phyloP scores from a whole-genome alignment of 129 eudicot genomes.

The Dittrichia graveolens region DNA sequence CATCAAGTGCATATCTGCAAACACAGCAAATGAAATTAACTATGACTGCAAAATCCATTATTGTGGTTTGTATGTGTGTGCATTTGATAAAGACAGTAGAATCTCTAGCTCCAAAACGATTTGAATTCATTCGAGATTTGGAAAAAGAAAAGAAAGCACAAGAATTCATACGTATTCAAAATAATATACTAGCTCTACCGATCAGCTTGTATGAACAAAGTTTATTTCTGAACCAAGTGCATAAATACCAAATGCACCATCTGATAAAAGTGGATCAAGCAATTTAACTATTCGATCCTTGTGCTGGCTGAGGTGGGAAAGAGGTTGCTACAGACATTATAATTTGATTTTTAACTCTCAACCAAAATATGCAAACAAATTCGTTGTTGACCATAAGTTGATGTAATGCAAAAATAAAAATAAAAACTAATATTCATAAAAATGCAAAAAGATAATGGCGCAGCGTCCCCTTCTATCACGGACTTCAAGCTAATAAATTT shows the following conservation, averaged over 20 bases:
- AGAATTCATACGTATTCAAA: neutral
- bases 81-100: slow-evolving; percentile 5
- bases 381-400: neutral
- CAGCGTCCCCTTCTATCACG: slow-evolving; percentile 14
- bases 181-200: neutral
- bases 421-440: neutral
- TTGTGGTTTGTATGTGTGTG: neutral
- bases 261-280: neutral
- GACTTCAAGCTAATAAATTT: slow-evolving; percentile 8
- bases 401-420: neutral
- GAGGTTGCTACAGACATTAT: neutral
- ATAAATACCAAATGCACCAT: slow-evolving; percentile 1
- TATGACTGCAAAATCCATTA: slow-evolving; percentile 20
- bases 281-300: neutral
- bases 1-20: slow-evolving; percentile 97
- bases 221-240: slow-evolving; percentile 20
- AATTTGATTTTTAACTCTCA: neutral
- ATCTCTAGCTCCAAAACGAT: slow-evolving; percentile 12
- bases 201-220: slow-evolving; percentile 19
- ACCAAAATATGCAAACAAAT: slow-evolving; percentile 1
- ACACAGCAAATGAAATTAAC: slow-evolving; percentile 22
- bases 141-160: neutral
- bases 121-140: slow-evolving; percentile 1
- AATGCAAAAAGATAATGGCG: neutral
- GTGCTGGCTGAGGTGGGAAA: neutral